Evolutionary conservation across 2,329 filamentous ascomycete species (phyloP).

Genomic region (Colletotrichum somersetense): DNA sequence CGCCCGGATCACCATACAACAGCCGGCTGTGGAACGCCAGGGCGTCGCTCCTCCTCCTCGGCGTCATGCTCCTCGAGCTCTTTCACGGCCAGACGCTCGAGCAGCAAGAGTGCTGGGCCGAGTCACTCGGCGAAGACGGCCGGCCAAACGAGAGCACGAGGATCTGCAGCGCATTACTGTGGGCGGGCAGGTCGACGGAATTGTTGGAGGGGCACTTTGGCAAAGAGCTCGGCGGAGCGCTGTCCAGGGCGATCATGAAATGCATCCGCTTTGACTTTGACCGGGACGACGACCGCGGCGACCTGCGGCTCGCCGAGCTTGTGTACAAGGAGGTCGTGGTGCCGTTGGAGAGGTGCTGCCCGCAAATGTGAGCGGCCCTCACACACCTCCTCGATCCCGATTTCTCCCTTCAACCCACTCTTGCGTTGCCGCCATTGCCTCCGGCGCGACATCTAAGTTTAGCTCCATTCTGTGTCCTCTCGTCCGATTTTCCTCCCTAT

Average conservation of each 20-base stretch:
- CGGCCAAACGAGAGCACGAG: conserved; percentile 14
- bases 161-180: conserved; percentile 6
- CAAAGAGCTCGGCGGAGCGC: background rate
- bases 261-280: conserved; percentile 12
- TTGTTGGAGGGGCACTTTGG: background rate
- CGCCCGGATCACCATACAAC: background rate
- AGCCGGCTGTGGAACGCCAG: conserved; percentile 8
- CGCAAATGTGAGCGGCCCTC: background rate
- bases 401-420: background rate
- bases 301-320: conserved; percentile 6
- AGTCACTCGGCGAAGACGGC: conserved; percentile 11
- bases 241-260: conserved; percentile 20
- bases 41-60: conserved; percentile 10
- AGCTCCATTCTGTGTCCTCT: background rate
- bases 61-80: conserved; percentile 12
- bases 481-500: background rate
- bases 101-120: conserved; percentile 23
- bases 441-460: conserved; percentile 1
- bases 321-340: conserved; percentile 29
- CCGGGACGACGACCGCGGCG: conserved; percentile 9
- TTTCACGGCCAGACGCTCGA: conserved; percentile 33
- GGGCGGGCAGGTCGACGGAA: background rate
- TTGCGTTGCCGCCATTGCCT: conserved; percentile 3
- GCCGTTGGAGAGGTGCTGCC: conserved; percentile 44
- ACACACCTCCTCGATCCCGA: background rate